phyloP scores from a whole-genome alignment of 139 green algal species.

The Haematococcus sp. region DNA sequence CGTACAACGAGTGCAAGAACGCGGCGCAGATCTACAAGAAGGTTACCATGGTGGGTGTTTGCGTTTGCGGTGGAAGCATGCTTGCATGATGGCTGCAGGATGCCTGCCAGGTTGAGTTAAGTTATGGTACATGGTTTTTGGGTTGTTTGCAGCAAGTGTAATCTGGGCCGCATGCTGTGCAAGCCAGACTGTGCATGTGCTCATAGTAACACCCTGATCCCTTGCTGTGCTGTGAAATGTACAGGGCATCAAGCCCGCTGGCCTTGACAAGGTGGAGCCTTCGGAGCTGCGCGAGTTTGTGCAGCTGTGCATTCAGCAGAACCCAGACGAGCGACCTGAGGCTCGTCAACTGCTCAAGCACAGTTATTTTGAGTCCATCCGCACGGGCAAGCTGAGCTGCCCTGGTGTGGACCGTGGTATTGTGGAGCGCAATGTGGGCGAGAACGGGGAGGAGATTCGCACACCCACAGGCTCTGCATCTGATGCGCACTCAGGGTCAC shows the following conservation, averaged over 20 bases:
- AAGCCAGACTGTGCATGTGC: no score
- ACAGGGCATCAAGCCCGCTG: constrained; percentile 81
- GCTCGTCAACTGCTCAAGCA: constrained; percentile 91
- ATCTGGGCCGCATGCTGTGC: no score
- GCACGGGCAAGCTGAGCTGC: constrained; percentile 29
- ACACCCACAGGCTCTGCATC: constrained; percentile 14
- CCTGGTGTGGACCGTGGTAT: constrained; percentile 22
- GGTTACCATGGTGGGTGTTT: constrained; percentile 74
- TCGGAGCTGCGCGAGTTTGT: constrained; percentile 88
- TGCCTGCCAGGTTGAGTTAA: no score
- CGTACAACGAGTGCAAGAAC: constrained; percentile 97
- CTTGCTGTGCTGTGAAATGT: not conserved
- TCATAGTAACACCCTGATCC: no score
- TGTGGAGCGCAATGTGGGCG: constrained; percentile 14
- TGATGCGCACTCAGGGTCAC: not conserved
- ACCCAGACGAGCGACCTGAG: constrained; percentile 67
- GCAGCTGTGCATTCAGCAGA: constrained; percentile 76
- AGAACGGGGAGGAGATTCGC: not conserved
- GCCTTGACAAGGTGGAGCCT: constrained; percentile 75
- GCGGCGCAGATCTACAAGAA: constrained; percentile 99
- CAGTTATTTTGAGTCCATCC: constrained; percentile 83
- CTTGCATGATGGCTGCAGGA: constrained; percentile 2
- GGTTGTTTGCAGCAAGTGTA: not conserved
- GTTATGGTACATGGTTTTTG: not conserved
- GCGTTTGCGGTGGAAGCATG: not conserved